These are phyloP conservation scores for Dipodascus albidus DNA, from an alignment of 805 yeast species.

Conservation along the genomic window DNA sequence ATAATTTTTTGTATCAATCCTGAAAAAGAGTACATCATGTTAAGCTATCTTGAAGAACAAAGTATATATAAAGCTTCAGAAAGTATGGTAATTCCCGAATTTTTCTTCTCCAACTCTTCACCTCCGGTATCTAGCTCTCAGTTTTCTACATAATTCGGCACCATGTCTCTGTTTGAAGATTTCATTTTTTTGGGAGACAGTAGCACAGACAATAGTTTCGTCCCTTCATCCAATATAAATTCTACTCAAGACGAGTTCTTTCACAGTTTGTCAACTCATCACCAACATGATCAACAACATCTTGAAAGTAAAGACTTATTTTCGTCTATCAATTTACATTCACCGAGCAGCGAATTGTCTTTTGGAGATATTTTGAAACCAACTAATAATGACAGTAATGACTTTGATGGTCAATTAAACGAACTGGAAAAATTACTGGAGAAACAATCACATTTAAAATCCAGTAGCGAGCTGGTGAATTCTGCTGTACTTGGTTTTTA, in stretches of 20 bases:
- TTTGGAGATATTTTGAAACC: no score
- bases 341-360: background rate
- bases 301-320: background rate
- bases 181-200: background rate
- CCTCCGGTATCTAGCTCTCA: no score
- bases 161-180: background rate
- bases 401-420: background rate
- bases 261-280: background rate
- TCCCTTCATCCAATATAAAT: no score
- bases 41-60: no score
- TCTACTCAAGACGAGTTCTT: background rate
- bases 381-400: background rate
- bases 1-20: background rate
- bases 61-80: background rate
- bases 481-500: background rate
- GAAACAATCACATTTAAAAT: background rate
- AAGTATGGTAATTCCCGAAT: background rate
- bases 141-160: no score
- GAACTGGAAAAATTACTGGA: background rate
- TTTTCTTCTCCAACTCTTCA: no score
- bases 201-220: background rate
- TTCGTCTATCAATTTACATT: background rate
- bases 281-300: background rate
- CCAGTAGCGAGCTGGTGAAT: background rate
- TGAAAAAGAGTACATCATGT: no score